Evolutionary conservation across 2,329 filamentous ascomycete species (phyloP).

Genomic region (Chrysoporthe deuterocubensis): DNA sequence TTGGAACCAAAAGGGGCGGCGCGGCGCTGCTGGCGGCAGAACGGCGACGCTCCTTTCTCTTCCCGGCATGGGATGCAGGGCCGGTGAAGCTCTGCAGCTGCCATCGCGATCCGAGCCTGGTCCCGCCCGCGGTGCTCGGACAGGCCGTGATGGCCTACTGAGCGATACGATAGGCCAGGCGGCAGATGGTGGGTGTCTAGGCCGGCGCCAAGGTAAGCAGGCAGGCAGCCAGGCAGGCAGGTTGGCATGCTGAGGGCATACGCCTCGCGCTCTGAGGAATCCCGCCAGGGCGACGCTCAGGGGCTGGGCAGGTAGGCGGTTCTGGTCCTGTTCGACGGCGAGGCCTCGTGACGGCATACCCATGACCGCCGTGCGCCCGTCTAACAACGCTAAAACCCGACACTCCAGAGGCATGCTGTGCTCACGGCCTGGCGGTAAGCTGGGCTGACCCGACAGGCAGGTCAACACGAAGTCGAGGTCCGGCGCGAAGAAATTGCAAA

Average conservation of each 20-base stretch:
- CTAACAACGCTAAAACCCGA: background rate
- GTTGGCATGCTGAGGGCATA: background rate
- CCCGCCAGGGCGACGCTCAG: background rate
- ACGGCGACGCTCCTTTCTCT: background rate
- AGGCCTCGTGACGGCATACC: background rate
- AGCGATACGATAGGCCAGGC: conserved; percentile 4
- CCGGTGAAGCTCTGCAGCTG: background rate
- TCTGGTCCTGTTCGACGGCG: background rate
- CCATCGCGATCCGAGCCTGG: background rate
- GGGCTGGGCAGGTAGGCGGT: background rate
- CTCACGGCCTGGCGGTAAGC: background rate
- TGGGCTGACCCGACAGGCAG: background rate
- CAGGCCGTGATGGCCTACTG: background rate
- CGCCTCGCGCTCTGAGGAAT: background rate
- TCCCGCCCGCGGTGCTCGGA: conserved; percentile 5
- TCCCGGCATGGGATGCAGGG: background rate
- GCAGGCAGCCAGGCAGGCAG: too few relatives aligned
- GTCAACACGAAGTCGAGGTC: conserved; percentile 1
- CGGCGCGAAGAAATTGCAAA: conserved; percentile 14
- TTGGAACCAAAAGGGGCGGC: too few relatives aligned
- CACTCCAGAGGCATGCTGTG: background rate
- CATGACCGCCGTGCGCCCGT: background rate
- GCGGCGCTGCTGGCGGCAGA: background rate
- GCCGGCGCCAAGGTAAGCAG: conserved; percentile 13
- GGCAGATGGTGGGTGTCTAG: conserved; percentile 19